phyloP scores from a whole-genome alignment of 2,329 filamentous ascomycete species.

The Helotiales sp. region DNA sequence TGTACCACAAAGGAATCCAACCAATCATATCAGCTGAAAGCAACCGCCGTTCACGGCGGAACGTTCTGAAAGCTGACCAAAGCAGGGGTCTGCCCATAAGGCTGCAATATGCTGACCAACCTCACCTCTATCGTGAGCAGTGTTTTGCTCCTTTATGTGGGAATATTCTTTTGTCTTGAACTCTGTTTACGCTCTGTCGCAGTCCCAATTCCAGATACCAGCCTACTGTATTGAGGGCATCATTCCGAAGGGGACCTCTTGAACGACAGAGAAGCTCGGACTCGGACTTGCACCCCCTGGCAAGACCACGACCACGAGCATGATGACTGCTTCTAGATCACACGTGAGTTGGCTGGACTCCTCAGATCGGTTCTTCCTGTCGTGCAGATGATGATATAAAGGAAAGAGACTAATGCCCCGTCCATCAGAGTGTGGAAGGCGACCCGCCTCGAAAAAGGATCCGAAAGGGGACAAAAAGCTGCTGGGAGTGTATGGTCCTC shows the following conservation, averaged over 20 bases:
- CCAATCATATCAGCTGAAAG: background rate
- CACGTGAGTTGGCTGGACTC: too few relatives aligned
- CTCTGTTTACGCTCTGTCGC: too few relatives aligned
- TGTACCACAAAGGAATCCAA: background rate
- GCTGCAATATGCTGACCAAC: conserved; percentile 4
- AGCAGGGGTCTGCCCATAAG: background rate
- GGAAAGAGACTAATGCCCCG: too few relatives aligned
- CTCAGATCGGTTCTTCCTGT: too few relatives aligned
- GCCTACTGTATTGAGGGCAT: too few relatives aligned
- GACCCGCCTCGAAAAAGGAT: conserved; percentile 33
- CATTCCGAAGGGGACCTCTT: too few relatives aligned
- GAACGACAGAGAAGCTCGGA: too few relatives aligned
- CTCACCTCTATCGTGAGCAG: background rate
- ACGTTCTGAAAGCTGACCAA: background rate
- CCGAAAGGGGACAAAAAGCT: conserved; percentile 54
- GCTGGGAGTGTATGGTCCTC: conserved; percentile 54
- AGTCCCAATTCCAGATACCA: too few relatives aligned
- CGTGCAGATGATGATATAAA: too few relatives aligned
- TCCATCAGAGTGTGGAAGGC: conserved; percentile 18
- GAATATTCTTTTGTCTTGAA: too few relatives aligned
- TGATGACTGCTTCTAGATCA: background rate
- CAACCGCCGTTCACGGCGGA: background rate
- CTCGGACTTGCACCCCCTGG: too few relatives aligned
- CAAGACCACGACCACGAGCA: background rate
- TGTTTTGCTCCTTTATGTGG: too few relatives aligned